phyloP scores from a whole-genome alignment of 140 eudicot species.

The Erigeron philadelphicus region DNA sequence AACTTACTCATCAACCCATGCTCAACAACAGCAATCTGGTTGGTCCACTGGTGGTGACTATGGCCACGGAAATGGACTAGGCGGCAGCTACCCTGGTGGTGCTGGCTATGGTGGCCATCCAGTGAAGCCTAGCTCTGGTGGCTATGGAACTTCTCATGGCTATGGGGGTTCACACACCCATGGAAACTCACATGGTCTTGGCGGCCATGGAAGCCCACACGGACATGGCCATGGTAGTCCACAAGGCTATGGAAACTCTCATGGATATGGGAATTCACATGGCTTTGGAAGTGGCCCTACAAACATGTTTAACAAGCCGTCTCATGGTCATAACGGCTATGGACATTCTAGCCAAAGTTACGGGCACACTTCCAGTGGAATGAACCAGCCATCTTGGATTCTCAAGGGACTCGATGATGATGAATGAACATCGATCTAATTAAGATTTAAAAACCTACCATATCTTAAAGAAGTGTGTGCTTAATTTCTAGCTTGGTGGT shows the following conservation, averaged over 20 bases:
- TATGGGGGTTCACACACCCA: conserved; percentile 17
- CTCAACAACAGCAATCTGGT: conserved; percentile 30
- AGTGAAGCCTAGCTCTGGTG: conserved; percentile 16
- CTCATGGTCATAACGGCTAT: conserved; percentile 20
- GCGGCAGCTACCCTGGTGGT: conserved; percentile 7
- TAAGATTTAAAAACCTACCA: conserved; percentile 16
- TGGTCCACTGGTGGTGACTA: conserved; percentile 26
- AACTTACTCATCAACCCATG: conserved; percentile 23
- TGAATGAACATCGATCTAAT: conserved; percentile 22
- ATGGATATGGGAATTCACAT: conserved; percentile 10
- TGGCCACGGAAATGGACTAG: conserved; percentile 15
- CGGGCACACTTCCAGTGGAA: conserved; percentile 17
- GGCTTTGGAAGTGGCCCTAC: conserved; percentile 24
- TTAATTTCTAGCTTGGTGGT: conserved; percentile 10
- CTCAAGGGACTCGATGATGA: conserved; percentile 41
- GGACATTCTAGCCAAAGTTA: conserved; percentile 23
- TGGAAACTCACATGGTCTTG: conserved; percentile 12
- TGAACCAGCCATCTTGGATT: conserved; percentile 34
- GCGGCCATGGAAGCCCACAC: conserved; percentile 3
- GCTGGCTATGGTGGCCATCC: not conserved
- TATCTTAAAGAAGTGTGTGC: conserved; percentile 23
- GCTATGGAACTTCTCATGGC: conserved; percentile 31
- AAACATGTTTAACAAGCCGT: too few species aligned
- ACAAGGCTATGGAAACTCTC: not conserved
- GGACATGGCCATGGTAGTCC: conserved; percentile 1